These are phyloP conservation scores for Curvularia eragrostidis DNA, from an alignment of 2,329 filamentous ascomycete genomes.

Conservation along the genomic window DNA sequence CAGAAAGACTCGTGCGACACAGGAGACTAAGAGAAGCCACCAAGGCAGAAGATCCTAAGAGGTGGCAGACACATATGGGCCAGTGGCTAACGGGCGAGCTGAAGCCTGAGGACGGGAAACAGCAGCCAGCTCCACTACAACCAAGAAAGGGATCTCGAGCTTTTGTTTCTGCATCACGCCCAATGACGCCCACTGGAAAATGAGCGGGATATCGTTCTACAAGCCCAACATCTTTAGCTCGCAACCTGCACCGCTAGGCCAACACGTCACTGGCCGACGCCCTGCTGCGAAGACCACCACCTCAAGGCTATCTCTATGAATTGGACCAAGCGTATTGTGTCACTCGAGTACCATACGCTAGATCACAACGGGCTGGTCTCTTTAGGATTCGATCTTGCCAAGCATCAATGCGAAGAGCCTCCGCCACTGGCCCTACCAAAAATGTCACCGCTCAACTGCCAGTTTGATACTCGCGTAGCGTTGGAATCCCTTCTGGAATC, in stretches of 20 bases:
- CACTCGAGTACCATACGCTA: background rate
- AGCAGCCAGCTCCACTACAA: conserved; percentile 10
- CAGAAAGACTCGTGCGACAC: conserved; percentile 57
- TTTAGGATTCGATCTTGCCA: background rate
- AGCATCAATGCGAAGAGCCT: background rate
- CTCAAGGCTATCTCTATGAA: background rate
- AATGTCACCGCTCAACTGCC: background rate
- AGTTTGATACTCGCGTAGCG: background rate
- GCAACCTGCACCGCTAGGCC: background rate
- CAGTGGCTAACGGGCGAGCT: conserved; percentile 47
- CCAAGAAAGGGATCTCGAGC: conserved; percentile 15
- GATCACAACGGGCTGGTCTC: background rate
- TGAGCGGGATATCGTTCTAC: background rate
- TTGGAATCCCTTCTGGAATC: background rate
- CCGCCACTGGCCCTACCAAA: background rate
- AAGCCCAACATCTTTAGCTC: background rate
- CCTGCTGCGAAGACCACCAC: background rate
- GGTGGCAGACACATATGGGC: conserved; percentile 51
- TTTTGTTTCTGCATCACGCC: conserved; percentile 10
- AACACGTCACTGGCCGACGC: background rate
- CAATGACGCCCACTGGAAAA: conserved; percentile 10
- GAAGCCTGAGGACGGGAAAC: conserved; percentile 35
- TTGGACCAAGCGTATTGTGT: background rate
- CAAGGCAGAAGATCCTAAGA: conserved; percentile 38
- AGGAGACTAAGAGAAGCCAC: conserved; percentile 53